Percentiles rank a stretch among this genome's conserved stretches.
Conservation (phyloP, 306 rosid species). For the Bauhinia variegata region DNA sequence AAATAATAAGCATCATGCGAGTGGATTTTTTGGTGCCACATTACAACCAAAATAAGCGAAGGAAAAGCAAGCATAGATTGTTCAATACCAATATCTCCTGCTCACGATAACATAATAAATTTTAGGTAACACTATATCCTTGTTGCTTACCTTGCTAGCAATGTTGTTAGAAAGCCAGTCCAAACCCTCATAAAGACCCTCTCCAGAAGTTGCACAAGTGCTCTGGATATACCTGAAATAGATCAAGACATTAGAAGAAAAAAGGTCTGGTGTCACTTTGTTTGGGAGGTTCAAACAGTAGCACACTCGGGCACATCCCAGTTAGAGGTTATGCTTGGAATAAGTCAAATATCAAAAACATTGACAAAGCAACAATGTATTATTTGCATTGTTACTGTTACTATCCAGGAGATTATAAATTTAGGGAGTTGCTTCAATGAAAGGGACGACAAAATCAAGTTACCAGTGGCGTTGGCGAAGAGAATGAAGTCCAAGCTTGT, state of each 20-base stretch:
- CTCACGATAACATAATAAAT: slow-evolving; percentile 6
- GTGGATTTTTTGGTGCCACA: neutral
- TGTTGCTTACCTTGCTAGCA: slow-evolving; percentile 76
- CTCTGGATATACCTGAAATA: slow-evolving; percentile 94
- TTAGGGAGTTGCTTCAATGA: slow-evolving; percentile 22
- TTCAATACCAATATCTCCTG: neutral
- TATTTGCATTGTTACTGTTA: neutral
- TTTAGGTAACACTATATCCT: slow-evolving; percentile 28
- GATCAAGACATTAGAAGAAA: slow-evolving; percentile 33
- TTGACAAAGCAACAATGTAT: neutral
- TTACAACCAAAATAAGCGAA: neutral
- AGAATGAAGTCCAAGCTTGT: slow-evolving; percentile 97
- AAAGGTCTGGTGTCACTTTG: slow-evolving; percentile 3
- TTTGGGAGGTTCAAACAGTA: neutral
- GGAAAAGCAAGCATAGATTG: neutral
- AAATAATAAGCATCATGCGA: slow-evolving; percentile 17
- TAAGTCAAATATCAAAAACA: neutral
- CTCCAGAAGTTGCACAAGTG: slow-evolving; percentile 99
- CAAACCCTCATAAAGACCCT: slow-evolving; percentile 93
- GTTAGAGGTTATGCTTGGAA: neutral
- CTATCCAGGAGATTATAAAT: neutral
- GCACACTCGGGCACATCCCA: neutral
- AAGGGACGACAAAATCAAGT: slow-evolving; percentile 23
- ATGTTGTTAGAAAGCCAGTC: slow-evolving; percentile 96
- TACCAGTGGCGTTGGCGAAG: slow-evolving; percentile 99